Evolutionary conservation across 2,329 filamentous ascomycete species (phyloP).

Genomic region (Pseudogymnoascus sp.): DNA sequence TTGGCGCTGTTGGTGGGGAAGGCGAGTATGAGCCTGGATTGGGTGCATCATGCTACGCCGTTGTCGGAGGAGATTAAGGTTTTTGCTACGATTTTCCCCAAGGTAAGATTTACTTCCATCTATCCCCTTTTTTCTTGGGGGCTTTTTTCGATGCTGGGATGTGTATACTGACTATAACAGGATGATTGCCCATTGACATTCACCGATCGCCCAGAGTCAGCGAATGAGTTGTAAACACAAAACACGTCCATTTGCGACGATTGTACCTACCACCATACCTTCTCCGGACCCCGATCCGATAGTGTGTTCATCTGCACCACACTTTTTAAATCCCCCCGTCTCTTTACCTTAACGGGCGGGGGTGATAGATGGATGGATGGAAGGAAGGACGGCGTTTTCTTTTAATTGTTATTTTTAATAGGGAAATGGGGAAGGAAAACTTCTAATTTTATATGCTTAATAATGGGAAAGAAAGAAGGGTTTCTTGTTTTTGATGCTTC

Average conservation of each 20-base stretch:
- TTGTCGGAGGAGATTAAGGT: constrained; percentile 92
- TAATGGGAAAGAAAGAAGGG: neutral
- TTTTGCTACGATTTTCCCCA: constrained; percentile 96
- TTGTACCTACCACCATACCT: constrained; percentile 3
- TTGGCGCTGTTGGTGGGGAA: constrained; percentile 86
- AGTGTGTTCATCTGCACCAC: neutral
- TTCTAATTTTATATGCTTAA: neutral
- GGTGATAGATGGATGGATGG: neutral
- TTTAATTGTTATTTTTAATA: neutral
- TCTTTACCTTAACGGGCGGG: neutral
- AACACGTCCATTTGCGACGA: neutral
- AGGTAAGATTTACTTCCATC: constrained; percentile 51
- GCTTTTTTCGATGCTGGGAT: constrained; percentile 16
- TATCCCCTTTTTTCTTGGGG: neutral
- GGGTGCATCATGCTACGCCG: constrained; percentile 81
- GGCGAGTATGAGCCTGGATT: constrained; percentile 79
- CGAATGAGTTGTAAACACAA: neutral
- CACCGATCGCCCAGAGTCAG: constrained; percentile 26
- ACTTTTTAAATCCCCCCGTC: neutral
- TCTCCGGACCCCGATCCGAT: neutral
- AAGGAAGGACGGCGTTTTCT: neutral
- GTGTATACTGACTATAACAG: constrained; percentile 39
- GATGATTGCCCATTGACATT: constrained; percentile 81
- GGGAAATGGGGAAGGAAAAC: neutral
- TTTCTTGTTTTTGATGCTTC: too few species aligned